Conservation (phyloP, 176 grass and related monocot species). For the Oryza punctata region DNA sequence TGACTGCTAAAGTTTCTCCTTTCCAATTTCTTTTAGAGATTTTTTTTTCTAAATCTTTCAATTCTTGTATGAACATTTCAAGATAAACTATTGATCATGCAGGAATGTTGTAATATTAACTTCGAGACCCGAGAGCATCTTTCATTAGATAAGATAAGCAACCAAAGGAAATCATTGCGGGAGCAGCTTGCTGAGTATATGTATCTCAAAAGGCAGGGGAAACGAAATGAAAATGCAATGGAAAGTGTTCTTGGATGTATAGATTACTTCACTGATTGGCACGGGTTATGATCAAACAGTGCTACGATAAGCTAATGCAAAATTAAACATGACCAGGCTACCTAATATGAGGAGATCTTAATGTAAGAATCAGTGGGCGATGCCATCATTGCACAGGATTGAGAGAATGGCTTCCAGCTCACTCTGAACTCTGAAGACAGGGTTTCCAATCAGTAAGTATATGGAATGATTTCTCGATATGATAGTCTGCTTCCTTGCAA, state of each 20-base stretch:
- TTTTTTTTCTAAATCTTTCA: background rate
- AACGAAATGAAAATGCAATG: conserved; percentile 21
- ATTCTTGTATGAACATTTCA: conserved; percentile 27
- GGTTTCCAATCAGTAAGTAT: conserved; percentile 16
- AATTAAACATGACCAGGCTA: conserved; percentile 30
- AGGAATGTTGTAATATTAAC: conserved; percentile 33
- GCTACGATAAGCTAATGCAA: conserved; percentile 16
- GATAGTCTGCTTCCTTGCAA: background rate
- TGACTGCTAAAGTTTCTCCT: conserved; percentile 39
- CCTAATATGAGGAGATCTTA: conserved; percentile 38
- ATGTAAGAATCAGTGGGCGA: conserved; percentile 36
- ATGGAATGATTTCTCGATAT: conserved; percentile 4
- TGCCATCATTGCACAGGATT: conserved; percentile 45
- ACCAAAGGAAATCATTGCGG: conserved; percentile 36
- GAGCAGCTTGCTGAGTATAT: conserved; percentile 36
- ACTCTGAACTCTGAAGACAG: background rate
- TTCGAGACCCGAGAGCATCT: conserved; percentile 26
- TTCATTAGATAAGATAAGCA: conserved; percentile 36
- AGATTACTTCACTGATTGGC: conserved; percentile 49
- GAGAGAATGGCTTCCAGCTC: conserved; percentile 46
- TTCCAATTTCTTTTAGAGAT: conserved; percentile 14
- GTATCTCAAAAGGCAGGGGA: conserved; percentile 41
- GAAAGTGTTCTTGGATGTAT: conserved; percentile 34
- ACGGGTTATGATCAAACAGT: conserved; percentile 35
- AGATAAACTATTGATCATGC: conserved; percentile 30